Evolutionary conservation across 2,329 filamentous ascomycete genomes (phyloP), one percentile per base, ranked within the genome.

Genomic region (Tolypocladium amazonense): DNA sequence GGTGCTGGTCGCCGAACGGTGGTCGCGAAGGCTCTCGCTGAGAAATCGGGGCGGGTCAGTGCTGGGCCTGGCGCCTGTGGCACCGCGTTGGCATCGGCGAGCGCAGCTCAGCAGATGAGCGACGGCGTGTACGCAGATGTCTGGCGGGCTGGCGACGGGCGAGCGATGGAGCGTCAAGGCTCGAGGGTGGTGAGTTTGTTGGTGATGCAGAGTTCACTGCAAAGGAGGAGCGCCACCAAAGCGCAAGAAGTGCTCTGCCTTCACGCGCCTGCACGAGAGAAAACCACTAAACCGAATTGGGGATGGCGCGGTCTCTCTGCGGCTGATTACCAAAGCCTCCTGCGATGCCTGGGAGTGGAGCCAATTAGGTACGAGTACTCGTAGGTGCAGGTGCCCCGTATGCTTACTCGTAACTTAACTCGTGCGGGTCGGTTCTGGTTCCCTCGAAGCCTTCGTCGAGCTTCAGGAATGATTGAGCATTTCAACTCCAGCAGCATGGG

Each of bases 1-100:
- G 23, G 9, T 41, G 54, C 15, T 23, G 54, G 54, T 27, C 37
- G 30, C 14, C 30, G 18, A 53, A 35, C 18, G 50, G 14, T 33
- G 18, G 18, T 53, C 18, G 30, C 30, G 50, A 53, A 0, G 18
- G 20, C 50, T n/a, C 4, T 23, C 55, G 55, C 37, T 50, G 39
- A 47, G 39, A 68, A 64, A 62, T 66, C 67, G 65, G 61, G 69
- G 66, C 65, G 67, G 67, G 54, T 72, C 69, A 67, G 67, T 67
- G 65, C 60, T 61, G 64, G 67, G 68, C 69, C 70, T 66, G 64
- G 66, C 69, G 61, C 71, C 71, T 65, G 65, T 62, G 63, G 70
- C 67, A 71, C 69, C 68, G 65, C 66, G 66, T 66, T 65, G 64
- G 69, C 70, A 70, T 72, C 68, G 67, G 66, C 62, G 59, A 63